Percentiles rank a stretch among this genome's conserved stretches.
phyloP scores from a whole-genome alignment of 345 rosid genomes.

The Populus simonii region DNA sequence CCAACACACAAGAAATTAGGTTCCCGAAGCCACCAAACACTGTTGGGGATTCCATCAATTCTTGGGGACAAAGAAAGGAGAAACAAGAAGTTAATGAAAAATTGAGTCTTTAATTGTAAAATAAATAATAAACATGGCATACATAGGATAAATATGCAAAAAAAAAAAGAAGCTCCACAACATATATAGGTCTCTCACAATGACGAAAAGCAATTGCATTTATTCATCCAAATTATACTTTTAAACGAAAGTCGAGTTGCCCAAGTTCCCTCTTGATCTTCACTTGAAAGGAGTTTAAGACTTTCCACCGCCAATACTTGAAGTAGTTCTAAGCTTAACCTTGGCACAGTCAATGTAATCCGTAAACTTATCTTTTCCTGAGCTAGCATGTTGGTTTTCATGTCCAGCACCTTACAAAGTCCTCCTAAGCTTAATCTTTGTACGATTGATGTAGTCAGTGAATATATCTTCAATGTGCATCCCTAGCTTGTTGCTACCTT shows the following conservation, averaged over 20 bases:
- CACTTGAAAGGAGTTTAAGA: conserved; percentile 13
- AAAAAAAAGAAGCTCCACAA: neutral
- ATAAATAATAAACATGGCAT: neutral
- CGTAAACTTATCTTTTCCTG: conserved; percentile 18
- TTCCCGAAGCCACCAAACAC: too few species aligned
- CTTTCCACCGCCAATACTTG: conserved; percentile 18
- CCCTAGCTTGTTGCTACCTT: conserved; percentile 7
- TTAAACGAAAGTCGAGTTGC: neutral
- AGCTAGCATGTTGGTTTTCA: neutral
- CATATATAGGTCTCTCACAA: neutral
- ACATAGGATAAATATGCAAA: neutral
- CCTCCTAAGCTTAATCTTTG: conserved; percentile 29
- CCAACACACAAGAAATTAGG: too few species aligned
- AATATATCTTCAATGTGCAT: conserved; percentile 24
- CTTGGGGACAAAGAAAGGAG: too few species aligned
- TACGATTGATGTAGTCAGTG: conserved; percentile 23
- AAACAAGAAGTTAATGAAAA: too few species aligned
- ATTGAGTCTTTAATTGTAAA: too few species aligned
- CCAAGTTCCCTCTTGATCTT: neutral
- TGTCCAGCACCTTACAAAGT: conserved; percentile 17
- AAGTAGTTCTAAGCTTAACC: conserved; percentile 26
- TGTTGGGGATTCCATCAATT: too few species aligned
- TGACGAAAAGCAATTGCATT: neutral
- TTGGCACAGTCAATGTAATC: conserved; percentile 28
- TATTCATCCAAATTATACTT: conserved; percentile 6